Base-by-base conservation (phyloP, 179 eudicot genomes). In the Camellia oleifera region DNA sequence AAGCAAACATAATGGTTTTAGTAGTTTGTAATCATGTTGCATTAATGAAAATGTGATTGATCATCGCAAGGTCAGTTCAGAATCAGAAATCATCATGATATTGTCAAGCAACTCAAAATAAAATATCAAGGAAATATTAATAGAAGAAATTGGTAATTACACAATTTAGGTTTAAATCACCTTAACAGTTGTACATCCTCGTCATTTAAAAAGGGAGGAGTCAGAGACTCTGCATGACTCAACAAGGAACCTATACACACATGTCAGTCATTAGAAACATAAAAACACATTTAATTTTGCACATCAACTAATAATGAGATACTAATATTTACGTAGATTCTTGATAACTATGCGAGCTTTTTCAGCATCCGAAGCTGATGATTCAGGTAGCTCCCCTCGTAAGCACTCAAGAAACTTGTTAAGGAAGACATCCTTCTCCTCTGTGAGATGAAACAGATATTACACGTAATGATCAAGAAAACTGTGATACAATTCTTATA, bases 181-280 rank as follows among this genome's bases (percentile, higher is more conserved):
- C 99, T 96, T 75, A 96, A 85, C 52, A 96, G 94, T 77, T 96
- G 96, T 62, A 96, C 96, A 82, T 96, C 98, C 48, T 96, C 99
- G 81, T 91, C 94, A 72, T 89, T 92, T 72, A 96, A 83, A 82
- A 84, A 96, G 69, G 88, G 72, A 60, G 98, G 97, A 75, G 89
- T 87, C 78, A 96, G 84, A 78, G 97, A 94, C 80, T 91, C 97
- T 44, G 99, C 97, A 87, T 94, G 98, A 81, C 89, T 88, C 86
- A 94, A 88, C 82, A 96, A 85, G 63, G 95, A 93, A 87, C 98
- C 99, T 96, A 80, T 83, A 84, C 76, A 65, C 23, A 64, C 81
- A 81, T 71, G 54, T 17, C 48, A 32, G 53, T 74, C n/a, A 70
- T 69, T 62, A 74, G 74, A 20, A 75, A 50, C 18, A 50, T 40